Base-by-base conservation (phyloP, 148 eudicot species). In the Limonium bicolor region DNA sequence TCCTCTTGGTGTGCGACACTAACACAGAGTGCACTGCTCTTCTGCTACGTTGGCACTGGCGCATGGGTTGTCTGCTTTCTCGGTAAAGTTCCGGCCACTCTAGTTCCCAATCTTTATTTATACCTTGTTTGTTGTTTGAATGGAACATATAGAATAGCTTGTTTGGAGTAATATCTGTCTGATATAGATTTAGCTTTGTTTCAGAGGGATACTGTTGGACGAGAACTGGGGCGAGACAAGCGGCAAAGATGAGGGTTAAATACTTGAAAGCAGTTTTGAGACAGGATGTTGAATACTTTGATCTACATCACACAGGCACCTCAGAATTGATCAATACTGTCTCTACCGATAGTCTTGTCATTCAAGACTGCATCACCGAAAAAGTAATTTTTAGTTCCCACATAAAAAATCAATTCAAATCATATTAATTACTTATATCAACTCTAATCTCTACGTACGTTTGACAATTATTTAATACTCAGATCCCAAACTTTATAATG, bases 401-500 rank as follows among this genome's bases (percentile, higher is more conserved):
- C 14, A 36, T 14, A n/a, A n/a, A n/a, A n/a, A n/a, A n/a, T n/a
- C n/a, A n/a, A 18, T 14, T 36, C 8, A 5, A 9, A 3, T 36
- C 6, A 2, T 7, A 36, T 36, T 18, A 36, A 14, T 29, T 29
- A n/a, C 33, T 3, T 29, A 8, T 29, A 7, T 7, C 7, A 29
- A 0, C 33, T 29, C 12, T 8, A n/a, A 7, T 1, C 12, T 1
- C 4, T 36, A 20, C 16, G 8, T 11, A 12, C 18, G 20, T 4
- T 15, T 36, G 15, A 20, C 14, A 8, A 36, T 14, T n/a, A 0
- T 15, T 36, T 4, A 15, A 8, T 7, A 7, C 17, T 13, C 38
- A 86, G 96, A 72, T 78, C 40, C 96, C 96, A 13, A 62, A 65
- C 24, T 76, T 87, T 55, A 53, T 82, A 54, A 76, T 74, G 96